Conservation (phyloP, 2,329 filamentous ascomycete species). For the Ilyonectria sp. region DNA sequence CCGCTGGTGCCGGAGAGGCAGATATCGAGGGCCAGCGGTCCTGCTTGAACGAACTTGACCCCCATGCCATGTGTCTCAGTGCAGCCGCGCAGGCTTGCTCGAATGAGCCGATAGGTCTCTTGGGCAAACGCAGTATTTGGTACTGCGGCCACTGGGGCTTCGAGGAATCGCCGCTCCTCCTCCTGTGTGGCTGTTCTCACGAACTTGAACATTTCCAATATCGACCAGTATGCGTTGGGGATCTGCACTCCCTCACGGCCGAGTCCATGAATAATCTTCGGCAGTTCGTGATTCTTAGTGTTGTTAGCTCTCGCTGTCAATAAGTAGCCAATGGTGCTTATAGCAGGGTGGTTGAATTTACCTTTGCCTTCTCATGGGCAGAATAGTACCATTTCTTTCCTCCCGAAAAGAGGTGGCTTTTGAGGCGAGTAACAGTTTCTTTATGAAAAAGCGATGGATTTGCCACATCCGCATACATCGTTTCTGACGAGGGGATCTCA, state of each 20-base stretch:
- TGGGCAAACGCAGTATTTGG: conserved; percentile 11
- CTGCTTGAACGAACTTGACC: conserved; percentile 17
- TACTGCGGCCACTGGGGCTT: not conserved
- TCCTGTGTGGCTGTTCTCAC: conserved; percentile 18
- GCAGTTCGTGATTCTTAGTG: conserved; percentile 21
- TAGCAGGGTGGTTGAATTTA: not conserved
- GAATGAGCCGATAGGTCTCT: conserved; percentile 10
- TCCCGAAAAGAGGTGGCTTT: conserved; percentile 24
- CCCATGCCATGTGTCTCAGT: not conserved
- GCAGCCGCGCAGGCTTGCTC: conserved; percentile 12
- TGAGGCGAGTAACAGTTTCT: not conserved
- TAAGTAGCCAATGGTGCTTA: not conserved
- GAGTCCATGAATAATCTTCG: conserved; percentile 16
- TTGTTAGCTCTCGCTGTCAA: not conserved
- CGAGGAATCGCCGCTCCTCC: conserved; percentile 21
- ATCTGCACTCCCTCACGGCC: conserved; percentile 20
- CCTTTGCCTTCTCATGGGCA: conserved; percentile 9
- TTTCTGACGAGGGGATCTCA: not conserved
- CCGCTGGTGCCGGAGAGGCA: not conserved
- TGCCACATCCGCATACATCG: conserved; percentile 30
- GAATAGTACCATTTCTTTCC: conserved; percentile 35
- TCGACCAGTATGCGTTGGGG: conserved; percentile 23
- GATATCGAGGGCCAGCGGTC: not conserved
- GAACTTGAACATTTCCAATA: not conserved
- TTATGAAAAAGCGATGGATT: not conserved